Base-by-base conservation (phyloP, 2,329 filamentous ascomycete genomes). In the Calonectria crousiana region DNA sequence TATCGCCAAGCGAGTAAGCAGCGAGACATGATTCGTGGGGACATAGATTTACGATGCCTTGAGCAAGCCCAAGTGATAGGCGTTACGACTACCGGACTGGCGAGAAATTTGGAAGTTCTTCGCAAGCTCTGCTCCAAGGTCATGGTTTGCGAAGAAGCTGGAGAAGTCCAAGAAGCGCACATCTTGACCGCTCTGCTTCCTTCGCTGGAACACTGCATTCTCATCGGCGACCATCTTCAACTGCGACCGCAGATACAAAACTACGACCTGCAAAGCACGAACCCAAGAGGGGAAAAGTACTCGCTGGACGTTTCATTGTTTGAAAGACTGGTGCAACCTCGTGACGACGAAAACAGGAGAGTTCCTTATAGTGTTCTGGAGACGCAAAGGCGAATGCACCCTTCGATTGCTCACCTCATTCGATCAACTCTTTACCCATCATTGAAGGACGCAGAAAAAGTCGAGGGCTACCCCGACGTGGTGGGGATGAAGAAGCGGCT, bases 81-180 rank as follows among this genome's bases (percentile, higher is more conserved):
- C 0, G 83, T 92, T 2, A 93, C 91, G 0, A 93, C 92, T 0
- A 90, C 89, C 0, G 91, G 91, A 0, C 83, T 93, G 2, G 91
- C 92, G 0, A 83, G 84, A 26, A 88, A 90, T 20, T 81, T 91
- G 0, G 81, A 85, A 0, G 76, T 90, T 1, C 83, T 94, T 0
- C 85, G 87, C 10, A 85, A 86, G 10, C 73, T 93, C 2, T 79
- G 83, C 9, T 84, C 85, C 38, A 92, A 93, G 74, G 88, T 93
- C 0, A 81, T 94, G 20, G 80, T 94, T 1, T 93, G 90, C 41
- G 93, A 95, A 80, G 93, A 95, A 78, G 93, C 93, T 2, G 93
- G 89, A 0, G 92, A 95, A 75, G 90, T 94, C 0, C 84, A 94
- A 38, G 93, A 95, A 80, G 86, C 90, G 0, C 92, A 94, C 73